Evolutionary conservation across 371 early-diverging fungal species (phyloP), one percentile per base, ranked within the genome.

Genomic region (Apophysomyces trapeziformis): DNA sequence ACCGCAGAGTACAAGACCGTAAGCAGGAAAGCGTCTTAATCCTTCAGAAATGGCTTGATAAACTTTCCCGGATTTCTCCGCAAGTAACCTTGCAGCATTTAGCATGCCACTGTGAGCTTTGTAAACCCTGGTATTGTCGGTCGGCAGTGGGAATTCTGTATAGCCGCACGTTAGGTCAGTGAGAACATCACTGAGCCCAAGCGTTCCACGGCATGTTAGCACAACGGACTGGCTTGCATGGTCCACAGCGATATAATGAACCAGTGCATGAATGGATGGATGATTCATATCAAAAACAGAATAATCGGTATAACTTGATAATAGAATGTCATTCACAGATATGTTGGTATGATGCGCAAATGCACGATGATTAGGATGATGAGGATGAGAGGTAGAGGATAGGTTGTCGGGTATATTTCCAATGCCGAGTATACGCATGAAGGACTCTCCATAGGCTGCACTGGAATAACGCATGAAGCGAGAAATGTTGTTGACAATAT

Each of bases 81-180:
- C 89, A 4, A 93, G 71, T 46, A 89, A 63, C 38, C 83, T 85
- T 0, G 94, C 94, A 26, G 88, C 88, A 32, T 90, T 87, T 57
- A 90, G 80, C 92, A 93, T 92, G 1, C 94, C 94, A 3, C 89
- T 85, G 63, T 93, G 94, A 0, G 89, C 90, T 5, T 80, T 73
- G 72, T 85, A 90, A 8, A 64, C 57, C 13, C 50, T 69, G 21
- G 74, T 56, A 8, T 57, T 60, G 7, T 75, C 79, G 1, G 73
- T 68, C 0, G 79, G 78, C 39, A 93, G 69, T 0, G 68, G 65
- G 46, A 95, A 76, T n/a, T 87, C 80, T 54, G 85, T 82, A 74
- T 94, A 95, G 39, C 87, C 87, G 64, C 93, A 94, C 9, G 92
- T 90, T 57, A 96, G 82, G 74, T 97, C 96, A 7, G 95, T 92